phyloP scores from a whole-genome alignment of 1,284 basidiomycete species.

The Cerrena zonata region DNA sequence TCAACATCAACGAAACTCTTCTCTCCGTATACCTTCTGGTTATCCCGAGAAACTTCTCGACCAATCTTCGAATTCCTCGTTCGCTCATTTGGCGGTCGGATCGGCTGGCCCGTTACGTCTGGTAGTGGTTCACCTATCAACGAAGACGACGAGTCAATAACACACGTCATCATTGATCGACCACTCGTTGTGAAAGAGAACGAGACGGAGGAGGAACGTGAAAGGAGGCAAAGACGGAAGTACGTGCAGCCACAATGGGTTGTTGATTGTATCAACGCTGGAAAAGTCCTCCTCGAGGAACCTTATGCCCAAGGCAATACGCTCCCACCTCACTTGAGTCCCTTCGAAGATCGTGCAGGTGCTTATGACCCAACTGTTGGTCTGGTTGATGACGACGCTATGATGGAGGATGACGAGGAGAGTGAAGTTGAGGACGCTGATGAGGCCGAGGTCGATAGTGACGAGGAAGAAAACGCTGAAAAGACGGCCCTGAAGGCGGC shows the following conservation, averaged over 20 bases:
- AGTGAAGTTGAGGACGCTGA: constrained; percentile 29
- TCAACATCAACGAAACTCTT: constrained; percentile 63
- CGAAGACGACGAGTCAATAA: constrained; percentile 76
- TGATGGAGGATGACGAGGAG: constrained; percentile 29
- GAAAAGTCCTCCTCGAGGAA: constrained; percentile 80
- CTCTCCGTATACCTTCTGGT: constrained; percentile 84
- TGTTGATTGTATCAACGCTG: constrained; percentile 89
- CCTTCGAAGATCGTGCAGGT: constrained; percentile 82
- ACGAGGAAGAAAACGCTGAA: constrained; percentile 34
- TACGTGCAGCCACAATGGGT: constrained; percentile 98
- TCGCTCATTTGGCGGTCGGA: constrained; percentile 83
- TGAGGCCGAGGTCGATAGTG: constrained; percentile 29
- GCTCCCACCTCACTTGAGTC: constrained; percentile 92
- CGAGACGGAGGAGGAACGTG: constrained; percentile 56
- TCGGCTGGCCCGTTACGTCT: constrained; percentile 84
- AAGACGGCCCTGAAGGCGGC: constrained; percentile 48
- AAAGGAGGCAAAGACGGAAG: constrained; percentile 66
- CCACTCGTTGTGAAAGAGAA: constrained; percentile 51
- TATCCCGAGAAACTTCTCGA: constrained; percentile 91
- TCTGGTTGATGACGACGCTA: constrained; percentile 35
- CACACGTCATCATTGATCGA: constrained; percentile 93
- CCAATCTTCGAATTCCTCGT: constrained; percentile 93
- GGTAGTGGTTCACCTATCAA: constrained; percentile 79
- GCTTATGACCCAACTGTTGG: constrained; percentile 62
- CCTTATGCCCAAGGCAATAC: constrained; percentile 82